A percentile compares a stretch with the other conserved stretches of the same genome.
Evolutionary conservation across 116 monocot species (phyloP).

Genomic region (Papilionanthe hybrid): DNA sequence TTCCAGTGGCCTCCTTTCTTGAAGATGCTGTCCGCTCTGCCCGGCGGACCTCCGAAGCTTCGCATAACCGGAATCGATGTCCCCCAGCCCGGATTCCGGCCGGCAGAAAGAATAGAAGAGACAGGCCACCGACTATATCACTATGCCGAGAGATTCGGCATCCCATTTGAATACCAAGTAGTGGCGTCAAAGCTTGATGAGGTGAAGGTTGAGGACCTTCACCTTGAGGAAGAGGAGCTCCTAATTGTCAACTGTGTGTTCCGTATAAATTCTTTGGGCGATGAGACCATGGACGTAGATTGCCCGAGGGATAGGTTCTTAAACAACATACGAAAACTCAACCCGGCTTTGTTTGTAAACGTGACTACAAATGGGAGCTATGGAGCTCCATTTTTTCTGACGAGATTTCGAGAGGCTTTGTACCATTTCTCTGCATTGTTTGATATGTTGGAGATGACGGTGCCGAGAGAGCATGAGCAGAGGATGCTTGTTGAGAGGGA

Average conservation of each 20-base stretch:
- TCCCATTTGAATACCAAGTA: conserved; percentile 27
- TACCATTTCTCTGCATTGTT: conserved; percentile 27
- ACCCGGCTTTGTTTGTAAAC: conserved; percentile 26
- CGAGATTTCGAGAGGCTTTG: conserved; percentile 33
- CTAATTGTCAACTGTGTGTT: conserved; percentile 18
- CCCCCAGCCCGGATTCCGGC: conserved; percentile 29
- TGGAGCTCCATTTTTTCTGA: conserved; percentile 28
- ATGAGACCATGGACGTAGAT: conserved; percentile 17
- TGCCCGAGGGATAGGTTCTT: conserved; percentile 27
- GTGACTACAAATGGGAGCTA: conserved; percentile 18
- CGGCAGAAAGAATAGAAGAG: conserved; percentile 23
- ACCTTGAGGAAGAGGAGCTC: conserved; percentile 19
- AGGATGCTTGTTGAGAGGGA: conserved; percentile 23
- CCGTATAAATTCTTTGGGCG: conserved; percentile 15
- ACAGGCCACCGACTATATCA: conserved; percentile 19
- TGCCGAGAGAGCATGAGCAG: conserved; percentile 16
- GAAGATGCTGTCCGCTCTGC: conserved; percentile 13
- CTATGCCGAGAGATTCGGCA: conserved; percentile 24
- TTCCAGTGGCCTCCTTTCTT: conserved; percentile 34
- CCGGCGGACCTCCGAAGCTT: conserved; percentile 23
- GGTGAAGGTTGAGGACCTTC: conserved; percentile 21
- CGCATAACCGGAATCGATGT: conserved; percentile 31
- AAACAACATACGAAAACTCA: conserved; percentile 23
- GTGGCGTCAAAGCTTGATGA: conserved; percentile 27
- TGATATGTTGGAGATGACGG: conserved; percentile 26